These are phyloP conservation scores for Penicillium corylophilum DNA, from an alignment of 2,329 filamentous ascomycete genomes.

Conservation along the genomic window DNA sequence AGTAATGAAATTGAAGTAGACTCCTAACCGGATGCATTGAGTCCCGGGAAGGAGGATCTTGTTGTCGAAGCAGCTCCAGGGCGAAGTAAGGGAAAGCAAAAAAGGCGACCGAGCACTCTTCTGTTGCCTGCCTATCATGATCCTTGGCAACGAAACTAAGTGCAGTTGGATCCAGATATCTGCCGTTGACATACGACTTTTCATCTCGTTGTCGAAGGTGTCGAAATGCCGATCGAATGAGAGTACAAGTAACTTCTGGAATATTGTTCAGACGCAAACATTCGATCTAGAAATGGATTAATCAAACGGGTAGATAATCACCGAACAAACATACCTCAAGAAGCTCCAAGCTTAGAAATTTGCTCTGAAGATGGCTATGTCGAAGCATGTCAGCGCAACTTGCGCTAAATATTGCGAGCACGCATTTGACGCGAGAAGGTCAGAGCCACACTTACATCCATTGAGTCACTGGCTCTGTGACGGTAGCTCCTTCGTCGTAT, in stretches of 20 bases:
- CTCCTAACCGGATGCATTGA: slow-evolving; percentile 2
- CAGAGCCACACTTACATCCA: slow-evolving; percentile 2
- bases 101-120: not conserved
- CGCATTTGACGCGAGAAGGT: not conserved
- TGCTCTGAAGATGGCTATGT: slow-evolving; percentile 1
- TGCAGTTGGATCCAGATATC: slow-evolving; percentile 2
- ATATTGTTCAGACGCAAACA: not conserved
- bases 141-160: slow-evolving; percentile 1
- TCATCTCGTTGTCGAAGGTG: slow-evolving; percentile 1
- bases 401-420: not conserved
- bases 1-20: slow-evolving; percentile 9
- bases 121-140: not conserved
- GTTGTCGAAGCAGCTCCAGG: not conserved
- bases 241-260: not conserved
- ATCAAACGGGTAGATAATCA: not conserved
- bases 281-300: not conserved
- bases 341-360: not conserved
- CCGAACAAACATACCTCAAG: not conserved
- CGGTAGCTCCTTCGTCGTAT: not conserved
- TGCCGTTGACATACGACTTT: slow-evolving; percentile 3
- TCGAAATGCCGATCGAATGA: slow-evolving; percentile 1
- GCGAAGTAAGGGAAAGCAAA: slow-evolving; percentile 3
- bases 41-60: not conserved
- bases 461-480: not conserved
- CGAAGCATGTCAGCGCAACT: not conserved